Conservation (phyloP, 2,329 filamentous ascomycete species). For the Aspergillus neoniger region DNA sequence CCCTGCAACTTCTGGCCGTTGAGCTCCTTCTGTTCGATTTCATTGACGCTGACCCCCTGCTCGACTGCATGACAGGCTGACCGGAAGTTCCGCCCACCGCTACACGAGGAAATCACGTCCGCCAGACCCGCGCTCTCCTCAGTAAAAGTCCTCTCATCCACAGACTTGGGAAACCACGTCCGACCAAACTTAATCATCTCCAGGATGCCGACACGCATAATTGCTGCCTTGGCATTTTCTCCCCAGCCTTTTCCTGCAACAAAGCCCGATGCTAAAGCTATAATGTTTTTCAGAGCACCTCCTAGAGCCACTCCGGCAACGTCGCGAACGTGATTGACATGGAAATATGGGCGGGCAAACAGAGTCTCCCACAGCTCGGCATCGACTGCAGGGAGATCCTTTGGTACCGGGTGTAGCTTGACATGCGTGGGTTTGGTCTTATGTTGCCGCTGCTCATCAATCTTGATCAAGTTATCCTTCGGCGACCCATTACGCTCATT, state of each 20-base stretch:
- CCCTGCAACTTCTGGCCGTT: slow-evolving; percentile 23
- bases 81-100: slow-evolving; percentile 19
- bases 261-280: slow-evolving; percentile 86
- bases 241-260: slow-evolving; percentile 91
- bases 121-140: slow-evolving; percentile 29
- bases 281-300: slow-evolving; percentile 90
- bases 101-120: slow-evolving; percentile 20
- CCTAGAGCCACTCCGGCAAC: slow-evolving; percentile 55
- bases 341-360: slow-evolving; percentile 92
- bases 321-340: slow-evolving; percentile 83
- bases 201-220: slow-evolving; percentile 87
- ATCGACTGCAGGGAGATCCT: slow-evolving; percentile 77
- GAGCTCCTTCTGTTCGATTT: slow-evolving; percentile 21
- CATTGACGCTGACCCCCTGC: slow-evolving; percentile 19
- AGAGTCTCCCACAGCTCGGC: slow-evolving; percentile 76
- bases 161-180: slow-evolving; percentile 22
- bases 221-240: slow-evolving; percentile 90
- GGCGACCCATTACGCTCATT: slow-evolving; percentile 56
- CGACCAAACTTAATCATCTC: slow-evolving; percentile 87
- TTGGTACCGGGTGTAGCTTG: slow-evolving; percentile 69
- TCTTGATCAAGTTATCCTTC: slow-evolving; percentile 43
- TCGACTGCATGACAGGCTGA: slow-evolving; percentile 20
- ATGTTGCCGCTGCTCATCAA: slow-evolving; percentile 56
- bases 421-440: slow-evolving; percentile 66
- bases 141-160: slow-evolving; percentile 21